These are phyloP conservation scores for Calonectria pseudoturangicola DNA, from an alignment of 2,329 filamentous ascomycete genomes.

Conservation along the genomic window DNA sequence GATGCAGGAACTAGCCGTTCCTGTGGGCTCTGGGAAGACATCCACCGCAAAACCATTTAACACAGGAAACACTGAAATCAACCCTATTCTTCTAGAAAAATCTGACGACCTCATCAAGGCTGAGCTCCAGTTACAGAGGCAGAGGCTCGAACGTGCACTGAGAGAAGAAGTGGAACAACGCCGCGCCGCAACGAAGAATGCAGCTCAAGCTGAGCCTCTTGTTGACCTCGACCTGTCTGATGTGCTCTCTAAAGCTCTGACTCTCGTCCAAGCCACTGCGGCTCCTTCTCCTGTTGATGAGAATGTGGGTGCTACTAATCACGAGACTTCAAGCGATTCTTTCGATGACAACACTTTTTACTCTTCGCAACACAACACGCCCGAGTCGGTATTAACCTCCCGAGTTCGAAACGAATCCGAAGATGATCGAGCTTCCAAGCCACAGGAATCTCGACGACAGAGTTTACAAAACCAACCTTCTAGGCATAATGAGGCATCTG, in stretches of 20 bases:
- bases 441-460: conserved; percentile 40
- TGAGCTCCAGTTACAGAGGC: conserved; percentile 86
- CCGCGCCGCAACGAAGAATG: conserved; percentile 63
- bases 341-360: conserved; percentile 97
- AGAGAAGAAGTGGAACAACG: conserved; percentile 85
- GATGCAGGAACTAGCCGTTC: conserved; percentile 54
- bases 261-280: conserved; percentile 82
- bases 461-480: conserved; percentile 39
- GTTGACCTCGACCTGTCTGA: conserved; percentile 83
- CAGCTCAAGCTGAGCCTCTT: conserved; percentile 69
- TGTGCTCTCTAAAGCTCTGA: conserved; percentile 82
- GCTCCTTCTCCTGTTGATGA: conserved; percentile 75
- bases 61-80: conserved; percentile 79
- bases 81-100: conserved; percentile 90
- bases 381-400: conserved; percentile 70
- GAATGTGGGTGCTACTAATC: conserved; percentile 70
- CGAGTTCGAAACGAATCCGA: conserved; percentile 68
- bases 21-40: conserved; percentile 53
- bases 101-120: conserved; percentile 89
- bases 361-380: conserved; percentile 93
- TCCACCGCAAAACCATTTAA: conserved; percentile 61
- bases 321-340: conserved; percentile 82
- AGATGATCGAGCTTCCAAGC: conserved; percentile 52
- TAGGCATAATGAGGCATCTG: conserved; percentile 36
- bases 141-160: conserved; percentile 85